phyloP scores from a whole-genome alignment of 1,284 basidiomycete genomes.

The Puccinia coronata region DNA sequence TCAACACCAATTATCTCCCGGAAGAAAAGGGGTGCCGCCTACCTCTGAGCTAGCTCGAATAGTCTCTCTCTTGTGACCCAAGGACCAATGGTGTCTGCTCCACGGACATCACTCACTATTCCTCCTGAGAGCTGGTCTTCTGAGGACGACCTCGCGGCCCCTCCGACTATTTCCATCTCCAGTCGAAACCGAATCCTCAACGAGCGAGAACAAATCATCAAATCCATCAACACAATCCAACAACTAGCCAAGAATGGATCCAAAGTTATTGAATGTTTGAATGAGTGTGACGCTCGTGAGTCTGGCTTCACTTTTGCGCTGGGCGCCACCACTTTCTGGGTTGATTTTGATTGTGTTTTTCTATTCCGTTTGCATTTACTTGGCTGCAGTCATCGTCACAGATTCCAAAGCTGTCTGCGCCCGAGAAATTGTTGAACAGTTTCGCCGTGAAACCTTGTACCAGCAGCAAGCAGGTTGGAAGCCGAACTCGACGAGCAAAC shows the following conservation, averaged over 20 bases:
- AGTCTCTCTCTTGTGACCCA: not conserved
- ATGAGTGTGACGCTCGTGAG: constrained; percentile 25
- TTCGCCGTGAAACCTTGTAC: constrained; percentile 22
- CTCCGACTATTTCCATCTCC: constrained; percentile 2
- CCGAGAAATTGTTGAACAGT: constrained; percentile 27
- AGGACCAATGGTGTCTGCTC: not conserved
- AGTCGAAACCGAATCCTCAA: constrained; percentile 5
- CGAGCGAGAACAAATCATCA: not conserved
- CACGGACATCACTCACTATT: not conserved
- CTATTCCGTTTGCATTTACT: too few relatives aligned
- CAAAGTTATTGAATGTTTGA: constrained; percentile 14
- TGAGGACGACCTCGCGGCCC: constrained; percentile 14
- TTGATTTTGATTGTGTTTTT: not conserved
- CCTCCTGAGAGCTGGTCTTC: constrained; percentile 18
- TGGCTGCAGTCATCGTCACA: constrained; percentile 13
- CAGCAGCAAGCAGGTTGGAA: not conserved
- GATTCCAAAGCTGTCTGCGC: constrained; percentile 13
- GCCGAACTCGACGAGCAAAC: not conserved
- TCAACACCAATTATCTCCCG: not conserved
- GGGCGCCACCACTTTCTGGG: not conserved
- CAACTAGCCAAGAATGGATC: constrained; percentile 10
- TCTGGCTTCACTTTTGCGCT: not conserved
- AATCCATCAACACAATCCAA: not conserved
- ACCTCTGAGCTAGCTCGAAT: not conserved
- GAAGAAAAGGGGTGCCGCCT: not conserved